Evolutionary conservation across 2,329 filamentous ascomycete genomes (phyloP), one percentile per base, ranked within the genome.

Genomic region (Ceratocystis ficicola): DNA sequence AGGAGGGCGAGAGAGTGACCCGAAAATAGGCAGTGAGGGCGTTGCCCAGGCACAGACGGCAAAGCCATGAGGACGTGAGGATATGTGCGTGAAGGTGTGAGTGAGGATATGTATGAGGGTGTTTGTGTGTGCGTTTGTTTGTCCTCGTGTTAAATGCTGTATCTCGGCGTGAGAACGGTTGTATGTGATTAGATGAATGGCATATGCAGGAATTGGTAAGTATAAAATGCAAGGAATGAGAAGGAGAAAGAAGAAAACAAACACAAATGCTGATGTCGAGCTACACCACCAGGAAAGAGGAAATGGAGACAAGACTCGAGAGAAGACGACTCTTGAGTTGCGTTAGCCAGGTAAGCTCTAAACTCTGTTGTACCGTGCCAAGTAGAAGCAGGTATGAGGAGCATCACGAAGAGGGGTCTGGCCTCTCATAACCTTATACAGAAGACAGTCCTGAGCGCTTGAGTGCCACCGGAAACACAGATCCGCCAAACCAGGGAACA

Each of bases 1-100:
- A 66, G 17, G 17, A 66, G 7, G n/a, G 44, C 22, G n/a, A 63
- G 17, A 30, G 61, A 63, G 6, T 50, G 22, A 15, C 22, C 61
- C 22, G 41, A 50, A 15, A 63, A 36, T 22, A 32, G 52, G 52
- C 12, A 3, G 4, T 17, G 52, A 12, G 10, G 25, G 28, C 52
- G 15, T 30, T 36, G 52, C n/a, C 12, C 52, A 1, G 52, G 5
- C 28, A 30, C 12, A 28, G 50, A 25, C 20, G 2, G 12, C 17
- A n/a, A 50, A 50, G 46, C 17, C 46, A 50, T 50, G 46, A 28
- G 5, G 25, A 32, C 15, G 28, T 2, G 28, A 22, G 15, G 28
- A 28, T 5, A 17, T 12, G 10, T 5, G 28, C 3, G 10, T 25
- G 4, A n/a, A 30, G 15, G 22, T 8, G 48, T 22, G 20, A 3